Evolutionary conservation across 768 basidiomycete genomes (phyloP).

Genomic region (Clitopilus passeckerianus): DNA sequence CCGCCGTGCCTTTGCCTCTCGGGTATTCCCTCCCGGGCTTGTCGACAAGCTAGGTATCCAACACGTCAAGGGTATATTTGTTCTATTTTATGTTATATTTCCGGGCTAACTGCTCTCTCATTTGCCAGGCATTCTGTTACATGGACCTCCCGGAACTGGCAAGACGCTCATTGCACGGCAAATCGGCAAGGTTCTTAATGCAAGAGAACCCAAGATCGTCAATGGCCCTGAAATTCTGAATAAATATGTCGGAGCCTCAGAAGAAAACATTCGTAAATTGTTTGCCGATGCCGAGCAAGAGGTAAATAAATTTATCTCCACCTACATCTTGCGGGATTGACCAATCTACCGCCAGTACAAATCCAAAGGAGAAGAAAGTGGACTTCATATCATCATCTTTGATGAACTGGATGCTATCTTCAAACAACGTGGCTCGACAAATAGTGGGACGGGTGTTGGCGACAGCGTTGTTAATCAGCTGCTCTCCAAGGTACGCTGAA

Average conservation of each 20-base stretch:
- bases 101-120: background rate
- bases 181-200: constrained; percentile 99
- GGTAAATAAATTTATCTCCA: constrained; percentile 31
- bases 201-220: constrained; percentile 95
- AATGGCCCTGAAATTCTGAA: constrained; percentile 97
- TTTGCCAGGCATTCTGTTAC: constrained; percentile 77
- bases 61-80: constrained; percentile 84
- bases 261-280: constrained; percentile 96
- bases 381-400: constrained; percentile 98
- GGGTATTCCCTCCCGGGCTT: constrained; percentile 95
- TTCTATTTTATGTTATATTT: background rate
- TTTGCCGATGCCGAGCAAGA: constrained; percentile 99
- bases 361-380: constrained; percentile 95
- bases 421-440: constrained; percentile 95
- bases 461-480: constrained; percentile 99
- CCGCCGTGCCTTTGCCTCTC: constrained; percentile 95
- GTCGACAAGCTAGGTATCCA: constrained; percentile 98
- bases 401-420: constrained; percentile 98
- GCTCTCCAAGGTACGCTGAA: constrained; percentile 73
- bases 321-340: background rate
- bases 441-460: constrained; percentile 93
- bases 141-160: constrained; percentile 96
- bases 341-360: constrained; percentile 62
- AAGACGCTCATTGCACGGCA: constrained; percentile 98
- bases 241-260: constrained; percentile 95